Percentiles rank a stretch among this genome's conserved stretches.
Evolutionary conservation across 495 filamentous ascomycete species (phyloP).

Genomic region (Wilcoxina mikolae): DNA sequence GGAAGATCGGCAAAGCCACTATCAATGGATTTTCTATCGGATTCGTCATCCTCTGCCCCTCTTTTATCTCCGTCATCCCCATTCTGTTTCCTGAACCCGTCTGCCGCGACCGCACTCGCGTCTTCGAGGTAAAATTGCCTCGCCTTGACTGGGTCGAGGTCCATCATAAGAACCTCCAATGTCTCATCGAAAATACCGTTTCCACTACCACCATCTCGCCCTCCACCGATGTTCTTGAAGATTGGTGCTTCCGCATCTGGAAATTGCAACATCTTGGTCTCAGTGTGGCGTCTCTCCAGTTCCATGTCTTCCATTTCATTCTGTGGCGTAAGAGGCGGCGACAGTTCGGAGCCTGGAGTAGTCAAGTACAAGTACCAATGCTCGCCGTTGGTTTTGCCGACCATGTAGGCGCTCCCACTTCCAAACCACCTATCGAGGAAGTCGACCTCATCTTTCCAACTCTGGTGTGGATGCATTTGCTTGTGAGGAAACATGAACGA

Average conservation of each 20-base stretch:
- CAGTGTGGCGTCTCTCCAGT: slow-evolving; percentile 39
- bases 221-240: slow-evolving; percentile 32
- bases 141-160: slow-evolving; percentile 80
- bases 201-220: slow-evolving; percentile 30
- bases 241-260: slow-evolving; percentile 32
- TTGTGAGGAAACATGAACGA: slow-evolving; percentile 94
- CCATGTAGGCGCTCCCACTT: slow-evolving; percentile 95
- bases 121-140: slow-evolving; percentile 93
- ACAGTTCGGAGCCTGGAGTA: slow-evolving; percentile 62
- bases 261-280: slow-evolving; percentile 49
- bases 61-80: slow-evolving; percentile 48
- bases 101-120: slow-evolving; percentile 78
- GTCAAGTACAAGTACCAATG: slow-evolving; percentile 99
- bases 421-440: slow-evolving; percentile 80
- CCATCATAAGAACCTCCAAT: slow-evolving; percentile 94
- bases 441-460: slow-evolving; percentile 91
- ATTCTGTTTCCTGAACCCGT: slow-evolving; percentile 54
- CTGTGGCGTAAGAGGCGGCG: slow-evolving; percentile 67
- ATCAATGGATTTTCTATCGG: slow-evolving; percentile 28
- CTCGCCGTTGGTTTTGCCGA: slow-evolving; percentile 98
- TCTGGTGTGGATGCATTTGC: slow-evolving; percentile 85
- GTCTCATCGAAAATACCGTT: slow-evolving; percentile 59
- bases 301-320: slow-evolving; percentile 29
- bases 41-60: slow-evolving; percentile 30
- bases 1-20: slow-evolving; percentile 36